Conservation (phyloP, 805 yeast species). For the Ogataea philodendri region DNA sequence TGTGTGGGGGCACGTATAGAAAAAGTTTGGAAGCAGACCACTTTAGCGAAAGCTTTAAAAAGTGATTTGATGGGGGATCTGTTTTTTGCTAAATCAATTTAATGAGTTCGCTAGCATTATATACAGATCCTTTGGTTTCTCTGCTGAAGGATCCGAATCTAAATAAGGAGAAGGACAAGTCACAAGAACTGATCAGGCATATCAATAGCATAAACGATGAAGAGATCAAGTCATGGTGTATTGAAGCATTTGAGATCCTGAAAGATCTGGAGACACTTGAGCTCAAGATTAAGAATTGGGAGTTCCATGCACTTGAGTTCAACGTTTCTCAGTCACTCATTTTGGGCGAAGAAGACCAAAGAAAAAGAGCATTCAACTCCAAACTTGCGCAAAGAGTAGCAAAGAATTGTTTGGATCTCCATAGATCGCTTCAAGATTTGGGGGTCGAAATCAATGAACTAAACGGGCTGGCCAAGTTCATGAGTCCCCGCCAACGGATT, state of each 20-base stretch:
- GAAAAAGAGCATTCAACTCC: slow-evolving; percentile 46
- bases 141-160: slow-evolving; percentile 50
- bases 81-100: too few species aligned
- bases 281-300: slow-evolving; percentile 50
- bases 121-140: slow-evolving; percentile 47
- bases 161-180: slow-evolving; percentile 39
- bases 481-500: slow-evolving; percentile 46
- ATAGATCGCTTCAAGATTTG: slow-evolving; percentile 41
- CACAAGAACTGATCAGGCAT: slow-evolving; percentile 39
- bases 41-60: slow-evolving; percentile 7
- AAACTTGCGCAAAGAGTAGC: slow-evolving; percentile 56
- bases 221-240: slow-evolving; percentile 47
- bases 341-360: slow-evolving; percentile 21
- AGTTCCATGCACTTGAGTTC: slow-evolving; percentile 50
- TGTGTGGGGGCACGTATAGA: slow-evolving; percentile 6
- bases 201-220: slow-evolving; percentile 46
- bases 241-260: slow-evolving; percentile 43
- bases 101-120: slow-evolving; percentile 30
- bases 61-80: too few species aligned
- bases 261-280: slow-evolving; percentile 51
- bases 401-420: slow-evolving; percentile 46
- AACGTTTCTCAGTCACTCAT: slow-evolving; percentile 36
- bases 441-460: slow-evolving; percentile 46
- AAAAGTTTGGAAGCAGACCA: slow-evolving; percentile 8
- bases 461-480: slow-evolving; percentile 40